Base-by-base conservation (phyloP, 1,139 yeast species). In the Kluyveromyces marxianus region DNA sequence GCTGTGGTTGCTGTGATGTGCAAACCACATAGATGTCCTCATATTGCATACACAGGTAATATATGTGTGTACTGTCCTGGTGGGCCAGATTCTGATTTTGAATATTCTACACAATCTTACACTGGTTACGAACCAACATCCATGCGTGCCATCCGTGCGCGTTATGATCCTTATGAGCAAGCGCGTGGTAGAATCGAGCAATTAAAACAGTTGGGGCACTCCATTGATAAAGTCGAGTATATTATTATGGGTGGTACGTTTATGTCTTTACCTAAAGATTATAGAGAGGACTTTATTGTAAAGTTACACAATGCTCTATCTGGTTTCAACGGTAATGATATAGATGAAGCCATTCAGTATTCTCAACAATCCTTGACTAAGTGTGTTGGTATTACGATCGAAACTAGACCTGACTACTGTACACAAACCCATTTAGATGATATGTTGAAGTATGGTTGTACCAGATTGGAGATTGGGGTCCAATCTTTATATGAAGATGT, bases 1-100 rank as follows among this genome's bases (percentile, higher is more conserved):
- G 98, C 98, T 4, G 98, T 92, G 25, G 98, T 92, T 43, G 98
- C 98, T 0, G 97, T 94, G 34, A 92, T 94, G 97, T 92, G 97
- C 70, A 94, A 92, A 66, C 98, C 98, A 3, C 98, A 92, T 67
- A 77, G 99, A 70, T 92, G 99, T 69, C 99, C 99, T 31, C 99
- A 92, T 66, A 94, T 92, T 60, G 97, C 98, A 31, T 94, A 92
- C 65, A 92, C 99, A 0, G 99, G 99, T 50, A 92, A 92, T 61
- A 92, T 92, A 52, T 92, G 99, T 72, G 98, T 92, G 14, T 92
- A 92, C 65, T 92, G 99, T 69, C 99, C 99, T 3, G 99, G 99
- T 49, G 99, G 99, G 1, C 99, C 99, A 2, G 99, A 92, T 65
- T 84, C 95, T 1, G 99, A 92, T 69, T 92, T 92, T 62, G 99